These are phyloP conservation scores for Croton setiger DNA, from an alignment of 441 rosid genomes.

Conservation along the genomic window DNA sequence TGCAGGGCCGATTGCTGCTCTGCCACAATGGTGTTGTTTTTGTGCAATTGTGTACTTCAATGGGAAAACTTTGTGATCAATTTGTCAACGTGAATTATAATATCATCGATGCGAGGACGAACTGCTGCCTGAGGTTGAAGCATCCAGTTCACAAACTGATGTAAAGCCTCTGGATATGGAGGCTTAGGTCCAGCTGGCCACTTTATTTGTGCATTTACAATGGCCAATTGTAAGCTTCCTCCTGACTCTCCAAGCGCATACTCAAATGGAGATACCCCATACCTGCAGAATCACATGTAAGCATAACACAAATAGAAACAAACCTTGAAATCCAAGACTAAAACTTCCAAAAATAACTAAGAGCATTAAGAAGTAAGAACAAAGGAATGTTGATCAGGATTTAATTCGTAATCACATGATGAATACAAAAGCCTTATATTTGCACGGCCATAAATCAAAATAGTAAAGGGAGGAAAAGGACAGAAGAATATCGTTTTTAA, in stretches of 20 bases:
- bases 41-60: slow-evolving; percentile 25
- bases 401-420: neutral
- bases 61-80: slow-evolving; percentile 72
- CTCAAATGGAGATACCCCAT: slow-evolving; percentile 92
- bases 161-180: slow-evolving; percentile 86
- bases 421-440: neutral
- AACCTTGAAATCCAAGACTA: neutral
- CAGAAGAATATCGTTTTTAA: neutral
- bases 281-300: slow-evolving; percentile 42
- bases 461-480: neutral
- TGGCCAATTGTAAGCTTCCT: slow-evolving; percentile 93
- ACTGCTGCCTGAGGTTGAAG: slow-evolving; percentile 86
- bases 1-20: slow-evolving; percentile 16
- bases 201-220: slow-evolving; percentile 87
- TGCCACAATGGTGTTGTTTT: neutral
- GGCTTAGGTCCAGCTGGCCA: slow-evolving; percentile 95
- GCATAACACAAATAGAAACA: neutral
- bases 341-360: too few relatives aligned
- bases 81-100: slow-evolving; percentile 89
- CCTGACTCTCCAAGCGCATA: slow-evolving; percentile 98
- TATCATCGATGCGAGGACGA: slow-evolving; percentile 80
- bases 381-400: neutral
- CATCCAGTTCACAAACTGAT: slow-evolving; percentile 94
- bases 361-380: too few relatives aligned
- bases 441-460: neutral